Evolutionary conservation across 768 basidiomycete genomes (phyloP), one percentile per base, ranked within the genome.

Genomic region (Podaxis pistillaris): DNA sequence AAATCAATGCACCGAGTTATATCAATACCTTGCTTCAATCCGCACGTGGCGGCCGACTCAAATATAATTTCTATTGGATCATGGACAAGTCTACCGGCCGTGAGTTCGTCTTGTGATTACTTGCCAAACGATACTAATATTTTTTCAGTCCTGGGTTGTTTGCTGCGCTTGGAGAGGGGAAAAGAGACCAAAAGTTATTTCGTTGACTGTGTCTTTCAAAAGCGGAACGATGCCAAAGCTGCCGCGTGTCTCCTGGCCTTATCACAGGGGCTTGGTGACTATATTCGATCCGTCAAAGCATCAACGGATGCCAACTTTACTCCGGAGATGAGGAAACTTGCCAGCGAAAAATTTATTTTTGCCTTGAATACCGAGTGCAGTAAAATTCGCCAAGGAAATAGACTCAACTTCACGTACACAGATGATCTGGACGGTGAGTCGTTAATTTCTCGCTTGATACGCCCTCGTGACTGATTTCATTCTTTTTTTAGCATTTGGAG

Each of bases 221-320:
- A 83, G 67, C 84, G 84, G 2, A 72, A 74, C 0, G 89, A 91
- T 57, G 89, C 89, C n/a, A 89, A 87, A 70, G 78, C 81, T 0
- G 90, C 89, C 0, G 90, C 84, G 2, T 85, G 82, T 63, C 71
- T 91, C 24, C 75, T 84, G 15, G 90, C 88, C 0, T 82, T 91
- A 70, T 84, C 86, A 2, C 80, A 85, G 64, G 86, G 86, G 8
- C 74, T 86, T 9, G 86, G 85, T 4, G 72, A 78, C 22, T 86
- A 86, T 65, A 81, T 88, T 49, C 84, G 82, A 17, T 69, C 72
- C 3, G 70, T 86, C 37, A 71, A 72, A 17, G 72, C 73, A 11
- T 76, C 73, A 17, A 66, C 81, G 6, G 84, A 86, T 49, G 72
- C 73, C 30, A 82, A 76, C 52, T 66, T 89, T 52, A 74, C 85